Percentiles rank a stretch among this genome's conserved stretches.
These are phyloP conservation scores for Colletotrichum sp. DNA, from an alignment of 2,329 filamentous ascomycete species.

Conservation along the genomic window DNA sequence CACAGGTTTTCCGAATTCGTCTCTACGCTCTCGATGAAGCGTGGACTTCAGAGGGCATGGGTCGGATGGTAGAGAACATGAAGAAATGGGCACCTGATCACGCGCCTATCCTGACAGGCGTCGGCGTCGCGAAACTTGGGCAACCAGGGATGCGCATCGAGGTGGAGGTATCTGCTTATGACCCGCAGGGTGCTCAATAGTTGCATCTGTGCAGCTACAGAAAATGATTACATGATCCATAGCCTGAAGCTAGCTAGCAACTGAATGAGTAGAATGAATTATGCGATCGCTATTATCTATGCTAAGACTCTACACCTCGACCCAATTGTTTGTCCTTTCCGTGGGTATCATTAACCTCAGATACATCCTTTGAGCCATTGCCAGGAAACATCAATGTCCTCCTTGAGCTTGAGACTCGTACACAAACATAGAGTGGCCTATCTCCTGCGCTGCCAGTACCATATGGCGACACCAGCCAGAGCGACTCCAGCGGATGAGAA, in stretches of 20 bases:
- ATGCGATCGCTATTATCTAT: background rate
- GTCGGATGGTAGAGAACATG: constrained; percentile 39
- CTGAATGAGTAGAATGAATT: background rate
- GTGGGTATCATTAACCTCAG: background rate
- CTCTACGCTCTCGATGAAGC: constrained; percentile 38
- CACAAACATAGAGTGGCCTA: background rate
- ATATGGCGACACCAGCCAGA: background rate
- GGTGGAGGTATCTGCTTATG: constrained; percentile 46
- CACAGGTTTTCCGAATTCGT: constrained; percentile 47
- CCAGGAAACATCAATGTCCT: background rate
- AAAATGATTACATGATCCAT: rapidly evolving
- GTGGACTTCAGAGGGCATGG: constrained; percentile 24
- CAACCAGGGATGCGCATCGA: constrained; percentile 48
- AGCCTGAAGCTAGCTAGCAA: background rate
- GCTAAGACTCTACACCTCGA: background rate
- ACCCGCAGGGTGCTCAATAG: background rate
- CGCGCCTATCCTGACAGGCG: constrained; percentile 45
- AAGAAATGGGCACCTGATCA: constrained; percentile 46
- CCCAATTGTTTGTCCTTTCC: background rate
- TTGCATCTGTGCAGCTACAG: background rate
- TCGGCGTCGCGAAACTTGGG: constrained; percentile 43
- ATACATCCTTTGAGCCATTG: background rate
- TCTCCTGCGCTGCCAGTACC: constrained; percentile 12
- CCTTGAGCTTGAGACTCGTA: background rate
- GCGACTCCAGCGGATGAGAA: background rate